A percentile compares a stretch with the other conserved stretches of the same genome.
Evolutionary conservation across 495 filamentous ascomycete species (phyloP).

Genomic region (Wilcoxina mikolae): DNA sequence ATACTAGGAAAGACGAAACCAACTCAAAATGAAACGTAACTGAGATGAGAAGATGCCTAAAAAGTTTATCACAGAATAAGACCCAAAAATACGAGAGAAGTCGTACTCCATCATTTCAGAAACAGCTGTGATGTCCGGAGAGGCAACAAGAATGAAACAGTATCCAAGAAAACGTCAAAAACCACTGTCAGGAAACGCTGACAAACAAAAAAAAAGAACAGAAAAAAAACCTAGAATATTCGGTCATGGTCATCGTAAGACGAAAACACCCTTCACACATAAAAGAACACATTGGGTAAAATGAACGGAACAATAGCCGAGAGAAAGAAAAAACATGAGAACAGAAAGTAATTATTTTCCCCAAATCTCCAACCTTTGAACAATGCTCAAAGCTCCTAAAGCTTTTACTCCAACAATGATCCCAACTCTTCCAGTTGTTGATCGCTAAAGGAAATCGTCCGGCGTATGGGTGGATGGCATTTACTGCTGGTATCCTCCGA

Average conservation of each 20-base stretch:
- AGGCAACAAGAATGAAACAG: neutral
- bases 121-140: no score
- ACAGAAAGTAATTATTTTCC: neutral
- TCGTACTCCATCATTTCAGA: no score
- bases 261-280: neutral
- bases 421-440: no score
- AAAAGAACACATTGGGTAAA: neutral
- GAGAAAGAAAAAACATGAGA: neutral
- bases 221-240: neutral
- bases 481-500: conserved; percentile 46
- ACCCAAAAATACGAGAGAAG: no score
- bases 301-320: neutral
- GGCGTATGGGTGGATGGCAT: neutral
- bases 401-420: neutral
- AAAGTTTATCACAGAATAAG: no score
- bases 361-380: neutral
- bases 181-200: neutral
- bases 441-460: no score
- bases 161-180: neutral
- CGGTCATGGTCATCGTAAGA: neutral
- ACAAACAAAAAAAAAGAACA: neutral
- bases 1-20: no score
- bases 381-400: neutral
- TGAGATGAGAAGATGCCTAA: no score
- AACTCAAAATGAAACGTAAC: no score